phyloP scores from a whole-genome alignment of 2,329 filamentous ascomycete species.

The Exophiala phaeomuriformis region DNA sequence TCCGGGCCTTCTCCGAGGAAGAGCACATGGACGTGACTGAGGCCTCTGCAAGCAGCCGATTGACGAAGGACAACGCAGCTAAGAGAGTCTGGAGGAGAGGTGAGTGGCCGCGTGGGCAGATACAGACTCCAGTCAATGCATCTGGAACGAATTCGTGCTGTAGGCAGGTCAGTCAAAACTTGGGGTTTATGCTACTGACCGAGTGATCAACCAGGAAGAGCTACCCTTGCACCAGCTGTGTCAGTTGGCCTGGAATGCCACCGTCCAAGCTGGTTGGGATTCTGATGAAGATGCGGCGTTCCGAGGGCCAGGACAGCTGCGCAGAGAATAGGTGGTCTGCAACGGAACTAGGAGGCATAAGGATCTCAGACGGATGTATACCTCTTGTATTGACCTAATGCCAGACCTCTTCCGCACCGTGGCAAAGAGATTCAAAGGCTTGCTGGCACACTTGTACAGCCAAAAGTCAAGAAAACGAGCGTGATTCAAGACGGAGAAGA shows the following conservation, averaged over 20 bases:
- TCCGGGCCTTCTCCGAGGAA: neutral
- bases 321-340: neutral
- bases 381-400: neutral
- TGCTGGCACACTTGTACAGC: too few relatives aligned
- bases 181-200: neutral
- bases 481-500: neutral
- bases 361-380: neutral
- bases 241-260: neutral
- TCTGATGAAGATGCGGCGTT: constrained; percentile 1
- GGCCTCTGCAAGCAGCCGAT: constrained; percentile 9
- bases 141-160: constrained; percentile 1
- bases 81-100: neutral
- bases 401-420: neutral
- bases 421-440: too few relatives aligned
- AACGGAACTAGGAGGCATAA: neutral
- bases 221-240: constrained; percentile 4
- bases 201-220: neutral
- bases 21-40: constrained; percentile 1
- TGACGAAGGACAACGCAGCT: constrained; percentile 5
- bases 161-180: neutral
- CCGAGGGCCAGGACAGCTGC: neutral
- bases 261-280: constrained; percentile 1
- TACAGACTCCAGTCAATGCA: neutral
- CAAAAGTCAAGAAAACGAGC: too few relatives aligned
- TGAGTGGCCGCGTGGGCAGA: constrained; percentile 1